Base-by-base conservation (phyloP, 768 basidiomycete genomes). In the Mycena pura region DNA sequence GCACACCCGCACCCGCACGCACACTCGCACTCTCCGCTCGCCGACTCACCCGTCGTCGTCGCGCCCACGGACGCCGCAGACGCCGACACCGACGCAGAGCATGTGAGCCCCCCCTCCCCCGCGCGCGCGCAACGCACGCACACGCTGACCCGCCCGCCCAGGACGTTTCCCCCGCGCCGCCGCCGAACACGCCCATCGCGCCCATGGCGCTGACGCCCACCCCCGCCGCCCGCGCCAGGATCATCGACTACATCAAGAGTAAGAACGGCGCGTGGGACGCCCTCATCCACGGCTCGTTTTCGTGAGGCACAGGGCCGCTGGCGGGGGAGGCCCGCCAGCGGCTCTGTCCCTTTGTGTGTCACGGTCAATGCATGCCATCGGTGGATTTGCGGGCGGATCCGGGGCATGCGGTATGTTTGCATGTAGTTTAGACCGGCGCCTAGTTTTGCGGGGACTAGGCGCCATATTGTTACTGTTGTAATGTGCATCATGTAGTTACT, bases 251-350 rank as follows among this genome's bases (percentile, higher is more conserved):
- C 46, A 72, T 89, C 58, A 83, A 85, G 70, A 78, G 78, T 24
- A 86, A 88, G 75, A 83, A 58, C 57, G 44, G 83, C 57, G 84
- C 86, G 15, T 89, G 86, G 86, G 87, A 89, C 60, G 86, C 86
- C 3, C 73, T 89, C 57, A 84, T 89, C 41, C 87, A 89, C 68
- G 87, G 87, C 29, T 84, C 85, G 31, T 88, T 85, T 70, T 82
- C 86, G n/a, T 87, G 70, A 80, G 54, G 41, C 22, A 40, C 6
- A 19, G 48, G 19, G 9, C 21, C n/a, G n/a, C n/a, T n/a, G n/a
- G n/a, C n/a, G n/a, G n/a, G n/a, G n/a, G n/a, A n/a, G n/a, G n/a
- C n/a, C n/a, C n/a, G n/a, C n/a, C n/a, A n/a, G n/a, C n/a, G n/a
- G n/a, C n/a, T n/a, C n/a, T n/a, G n/a, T n/a, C n/a, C n/a, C n/a